Evolutionary conservation across 2,329 filamentous ascomycete species (phyloP).

Genomic region (Diaporthe australafricana): DNA sequence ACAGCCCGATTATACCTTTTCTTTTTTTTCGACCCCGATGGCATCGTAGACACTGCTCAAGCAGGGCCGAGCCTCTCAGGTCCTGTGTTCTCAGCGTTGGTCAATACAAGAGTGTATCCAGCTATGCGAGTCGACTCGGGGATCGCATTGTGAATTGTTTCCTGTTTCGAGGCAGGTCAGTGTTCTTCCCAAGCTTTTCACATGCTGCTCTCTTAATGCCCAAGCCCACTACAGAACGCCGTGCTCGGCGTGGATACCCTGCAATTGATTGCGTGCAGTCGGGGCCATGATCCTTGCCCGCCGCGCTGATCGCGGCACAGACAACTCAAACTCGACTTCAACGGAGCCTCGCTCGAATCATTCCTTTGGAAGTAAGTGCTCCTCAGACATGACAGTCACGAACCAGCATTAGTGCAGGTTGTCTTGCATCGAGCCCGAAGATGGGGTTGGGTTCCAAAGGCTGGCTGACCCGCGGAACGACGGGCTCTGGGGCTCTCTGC

Average conservation of each 20-base stretch:
- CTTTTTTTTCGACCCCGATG: too few species aligned
- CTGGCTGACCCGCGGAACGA: not conserved
- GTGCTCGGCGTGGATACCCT: constrained; percentile 15
- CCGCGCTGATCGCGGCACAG: constrained; percentile 18
- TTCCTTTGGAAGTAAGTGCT: not conserved
- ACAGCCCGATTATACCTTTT: too few species aligned
- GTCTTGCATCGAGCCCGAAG: not conserved
- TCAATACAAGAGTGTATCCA: not conserved
- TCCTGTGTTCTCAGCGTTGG: too few species aligned
- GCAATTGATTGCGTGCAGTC: not conserved
- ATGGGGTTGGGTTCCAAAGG: not conserved
- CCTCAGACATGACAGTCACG: not conserved
- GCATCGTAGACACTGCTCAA: too few species aligned
- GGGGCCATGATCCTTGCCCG: not conserved
- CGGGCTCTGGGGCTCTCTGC: not conserved
- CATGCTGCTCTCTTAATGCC: constrained; percentile 4
- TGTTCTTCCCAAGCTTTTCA: not conserved
- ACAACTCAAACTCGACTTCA: not conserved
- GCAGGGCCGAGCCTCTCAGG: too few species aligned
- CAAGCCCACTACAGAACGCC: not conserved
- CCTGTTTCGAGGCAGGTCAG: not conserved
- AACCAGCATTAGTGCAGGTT: not conserved
- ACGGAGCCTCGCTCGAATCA: not conserved
- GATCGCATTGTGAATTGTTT: too few species aligned
- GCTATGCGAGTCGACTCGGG: too few species aligned